Base-by-base conservation (phyloP, 1,284 basidiomycete genomes). In the Phaffia rhodozyma region DNA sequence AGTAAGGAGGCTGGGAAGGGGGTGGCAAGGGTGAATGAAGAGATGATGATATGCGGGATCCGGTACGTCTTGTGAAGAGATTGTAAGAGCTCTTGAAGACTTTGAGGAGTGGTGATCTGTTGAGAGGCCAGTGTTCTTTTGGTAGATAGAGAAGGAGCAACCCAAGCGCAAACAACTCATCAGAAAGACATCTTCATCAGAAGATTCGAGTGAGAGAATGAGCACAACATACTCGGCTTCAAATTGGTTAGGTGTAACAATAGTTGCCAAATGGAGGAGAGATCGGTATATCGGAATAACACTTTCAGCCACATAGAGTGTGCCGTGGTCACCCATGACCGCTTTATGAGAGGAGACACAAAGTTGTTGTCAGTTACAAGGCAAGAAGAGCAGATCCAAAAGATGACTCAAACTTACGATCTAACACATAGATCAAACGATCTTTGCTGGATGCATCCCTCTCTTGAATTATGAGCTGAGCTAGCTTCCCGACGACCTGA, bases 241-340 rank as follows among this genome's bases (percentile, higher is more conserved):
- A 69, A 94, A 99, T 82, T 93, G 96, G 73, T 99, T 99, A 0
- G 94, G 94, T 0, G 94, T 93, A 68, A 97, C 94, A 63, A 97
- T 86, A 0, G 88, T 90, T 1, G 93, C 86, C 27, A 86, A 77
- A 21, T 82, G 79, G 2, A 99, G 79, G 76, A 98, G 83, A 23
- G 73, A 70, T 60, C 85, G 83, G 78, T 99, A 98, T 56, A 92
- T 82, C 0, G 92, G 91, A 61, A 98, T 81, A 5, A 93, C 91
- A 68, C 90, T 86, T 16, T 85, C 79, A 6, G 90, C 83, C 30
- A 98, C 93, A 70, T 98, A 99, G 16, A 96, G 78, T 56, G 79
- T 81, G 4, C 90, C 91, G 18, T 89, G 81, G 73, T 97, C 94
- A 18, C 92, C 92, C 77, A 94, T 84, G 2, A 96, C 91, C 48